Evolutionary conservation across 805 yeast species (phyloP).

Genomic region (Candida corydali): DNA sequence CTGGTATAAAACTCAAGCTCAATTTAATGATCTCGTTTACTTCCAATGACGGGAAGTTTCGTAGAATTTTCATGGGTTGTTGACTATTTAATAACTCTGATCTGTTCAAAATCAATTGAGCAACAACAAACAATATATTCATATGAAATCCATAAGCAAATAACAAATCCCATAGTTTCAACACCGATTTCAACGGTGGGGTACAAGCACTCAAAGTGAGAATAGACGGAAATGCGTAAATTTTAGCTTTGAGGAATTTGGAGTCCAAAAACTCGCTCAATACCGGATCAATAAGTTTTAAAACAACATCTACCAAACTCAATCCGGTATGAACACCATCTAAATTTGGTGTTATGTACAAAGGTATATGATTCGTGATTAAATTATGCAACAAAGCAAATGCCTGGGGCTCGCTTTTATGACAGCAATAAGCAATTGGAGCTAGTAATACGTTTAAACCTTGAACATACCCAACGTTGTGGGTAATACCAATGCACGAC

Average conservation of each 20-base stretch:
- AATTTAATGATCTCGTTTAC: conserved; percentile 73
- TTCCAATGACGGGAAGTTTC: conserved; percentile 69
- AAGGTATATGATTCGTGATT: conserved; percentile 63
- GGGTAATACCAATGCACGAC: conserved; percentile 63
- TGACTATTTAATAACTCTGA: conserved; percentile 52
- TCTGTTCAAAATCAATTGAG: conserved; percentile 72
- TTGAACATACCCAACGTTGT: conserved; percentile 64
- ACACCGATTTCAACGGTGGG: conserved; percentile 72
- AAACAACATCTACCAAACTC: conserved; percentile 66
- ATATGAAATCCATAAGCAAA: conserved; percentile 89
- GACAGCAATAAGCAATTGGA: conserved; percentile 69
- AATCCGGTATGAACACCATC: conserved; percentile 81
- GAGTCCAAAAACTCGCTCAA: conserved; percentile 56
- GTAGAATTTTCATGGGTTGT: conserved; percentile 71
- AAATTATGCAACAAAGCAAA: conserved; percentile 65
- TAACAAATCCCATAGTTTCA: conserved; percentile 83
- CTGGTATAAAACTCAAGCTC: conserved; percentile 74
- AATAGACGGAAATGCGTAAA: conserved; percentile 82
- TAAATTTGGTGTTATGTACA: conserved; percentile 71
- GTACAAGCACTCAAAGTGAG: conserved; percentile 85
- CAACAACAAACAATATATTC: conserved; percentile 79
- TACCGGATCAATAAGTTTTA: conserved; percentile 69
- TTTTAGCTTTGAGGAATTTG: conserved; percentile 72
- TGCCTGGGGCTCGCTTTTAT: conserved; percentile 80
- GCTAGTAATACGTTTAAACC: conserved; percentile 88